Percentiles rank a stretch among this genome's conserved stretches.
Evolutionary conservation across 2,329 filamentous ascomycete species (phyloP).

Genomic region (Biscogniauxia marginata): DNA sequence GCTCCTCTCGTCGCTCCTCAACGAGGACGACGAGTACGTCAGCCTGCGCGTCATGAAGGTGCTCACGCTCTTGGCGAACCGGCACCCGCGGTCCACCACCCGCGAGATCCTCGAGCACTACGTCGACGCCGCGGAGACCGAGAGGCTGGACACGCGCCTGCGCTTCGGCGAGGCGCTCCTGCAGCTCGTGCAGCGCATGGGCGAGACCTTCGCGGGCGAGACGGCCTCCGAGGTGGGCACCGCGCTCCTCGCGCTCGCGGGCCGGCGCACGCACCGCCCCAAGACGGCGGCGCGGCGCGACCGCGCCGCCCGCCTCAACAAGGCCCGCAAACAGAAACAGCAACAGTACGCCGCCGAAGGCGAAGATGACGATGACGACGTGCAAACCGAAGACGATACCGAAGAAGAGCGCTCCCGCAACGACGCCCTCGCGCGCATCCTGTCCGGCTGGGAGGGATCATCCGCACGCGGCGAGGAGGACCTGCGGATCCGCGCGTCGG

Average conservation of each 20-base stretch:
- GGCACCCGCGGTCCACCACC: slow-evolving; percentile 61
- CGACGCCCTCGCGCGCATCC: slow-evolving; percentile 56
- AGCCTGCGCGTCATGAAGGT: slow-evolving; percentile 67
- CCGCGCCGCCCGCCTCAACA: slow-evolving; percentile 48
- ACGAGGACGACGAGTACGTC: slow-evolving; percentile 69
- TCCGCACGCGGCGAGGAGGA: slow-evolving; percentile 63
- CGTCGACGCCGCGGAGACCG: slow-evolving; percentile 59
- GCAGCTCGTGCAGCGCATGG: slow-evolving; percentile 61
- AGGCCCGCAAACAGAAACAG: slow-evolving; percentile 47
- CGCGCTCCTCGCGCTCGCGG: slow-evolving; percentile 61
- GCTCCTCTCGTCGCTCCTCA: slow-evolving; percentile 62
- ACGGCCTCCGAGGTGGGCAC: slow-evolving; percentile 52
- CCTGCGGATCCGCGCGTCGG: slow-evolving; percentile 66
- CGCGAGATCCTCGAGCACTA: slow-evolving; percentile 67
- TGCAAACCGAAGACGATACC: slow-evolving; percentile 33
- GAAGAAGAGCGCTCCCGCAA: slow-evolving; percentile 45
- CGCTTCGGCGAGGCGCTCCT: slow-evolving; percentile 67
- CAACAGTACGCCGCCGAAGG: slow-evolving; percentile 51
- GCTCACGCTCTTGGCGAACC: slow-evolving; percentile 59
- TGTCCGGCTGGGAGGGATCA: slow-evolving; percentile 65
- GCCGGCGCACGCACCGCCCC: slow-evolving; percentile 59
- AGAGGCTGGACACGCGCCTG: slow-evolving; percentile 61
- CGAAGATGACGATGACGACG: slow-evolving; percentile 20
- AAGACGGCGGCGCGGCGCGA: slow-evolving; percentile 58
- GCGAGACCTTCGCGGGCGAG: slow-evolving; percentile 54